These are phyloP conservation scores for Bipolaris cookei DNA, from an alignment of 2,329 filamentous ascomycete genomes.

Conservation along the genomic window DNA sequence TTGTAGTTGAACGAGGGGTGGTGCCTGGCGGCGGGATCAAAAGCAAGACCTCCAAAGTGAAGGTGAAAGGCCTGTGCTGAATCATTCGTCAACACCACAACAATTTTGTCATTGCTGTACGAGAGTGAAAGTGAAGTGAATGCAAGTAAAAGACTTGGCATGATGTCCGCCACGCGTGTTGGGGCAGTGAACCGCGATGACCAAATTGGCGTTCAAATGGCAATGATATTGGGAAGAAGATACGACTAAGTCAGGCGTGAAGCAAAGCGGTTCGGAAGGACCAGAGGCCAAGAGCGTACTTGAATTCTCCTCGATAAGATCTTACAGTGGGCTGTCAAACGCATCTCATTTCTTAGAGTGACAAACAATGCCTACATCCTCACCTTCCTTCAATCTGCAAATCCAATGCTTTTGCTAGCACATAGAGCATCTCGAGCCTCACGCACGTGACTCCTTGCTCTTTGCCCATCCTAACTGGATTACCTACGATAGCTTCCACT, in stretches of 20 bases:
- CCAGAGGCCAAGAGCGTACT: not conserved
- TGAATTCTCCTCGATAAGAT: not conserved
- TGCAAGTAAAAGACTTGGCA: slow-evolving; percentile 11
- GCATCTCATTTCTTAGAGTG: not conserved
- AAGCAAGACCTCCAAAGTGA: not conserved
- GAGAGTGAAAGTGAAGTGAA: slow-evolving; percentile 1
- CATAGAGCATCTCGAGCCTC: slow-evolving; percentile 55
- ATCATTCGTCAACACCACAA: not conserved
- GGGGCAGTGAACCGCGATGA: not conserved
- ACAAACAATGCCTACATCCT: not conserved
- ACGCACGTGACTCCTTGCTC: slow-evolving; percentile 50
- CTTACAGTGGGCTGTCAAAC: no score
- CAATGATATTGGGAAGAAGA: not conserved
- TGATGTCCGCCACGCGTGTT: not conserved
- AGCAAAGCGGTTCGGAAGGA: not conserved
- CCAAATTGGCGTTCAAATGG: not conserved
- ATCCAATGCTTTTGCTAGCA: slow-evolving; percentile 53
- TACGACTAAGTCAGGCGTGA: not conserved
- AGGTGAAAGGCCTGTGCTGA: not conserved
- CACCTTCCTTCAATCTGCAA: slow-evolving; percentile 33
- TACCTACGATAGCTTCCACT: slow-evolving; percentile 59
- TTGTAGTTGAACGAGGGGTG: not conserved
- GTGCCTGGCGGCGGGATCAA: not conserved
- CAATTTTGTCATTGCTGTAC: not conserved
- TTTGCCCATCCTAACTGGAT: slow-evolving; percentile 52